These are phyloP conservation scores for Scedosporium aurantiacum DNA, from an alignment of 2,329 filamentous ascomycete species.

Conservation along the genomic window DNA sequence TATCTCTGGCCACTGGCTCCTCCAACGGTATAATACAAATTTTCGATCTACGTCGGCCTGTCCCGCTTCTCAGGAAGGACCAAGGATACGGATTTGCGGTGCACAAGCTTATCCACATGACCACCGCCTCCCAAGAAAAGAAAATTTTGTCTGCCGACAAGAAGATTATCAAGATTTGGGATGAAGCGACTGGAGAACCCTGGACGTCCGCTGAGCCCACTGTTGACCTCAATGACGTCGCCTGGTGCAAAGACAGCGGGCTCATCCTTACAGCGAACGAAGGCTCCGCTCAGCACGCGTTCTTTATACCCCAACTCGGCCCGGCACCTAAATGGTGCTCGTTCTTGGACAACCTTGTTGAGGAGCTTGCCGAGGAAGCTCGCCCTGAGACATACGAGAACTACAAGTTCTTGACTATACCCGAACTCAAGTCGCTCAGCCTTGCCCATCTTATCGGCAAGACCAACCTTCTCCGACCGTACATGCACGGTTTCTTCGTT, in stretches of 20 bases:
- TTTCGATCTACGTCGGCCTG: slow-evolving; percentile 82
- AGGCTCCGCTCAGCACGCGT: slow-evolving; percentile 86
- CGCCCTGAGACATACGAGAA: slow-evolving; percentile 88
- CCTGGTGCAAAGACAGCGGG: slow-evolving; percentile 82
- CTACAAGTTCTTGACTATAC: slow-evolving; percentile 91
- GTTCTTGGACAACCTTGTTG: slow-evolving; percentile 93
- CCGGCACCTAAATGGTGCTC: slow-evolving; percentile 92
- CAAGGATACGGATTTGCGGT: slow-evolving; percentile 93
- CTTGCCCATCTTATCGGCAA: slow-evolving; percentile 83
- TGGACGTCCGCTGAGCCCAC: slow-evolving; percentile 95
- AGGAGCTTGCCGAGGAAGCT: slow-evolving; percentile 89
- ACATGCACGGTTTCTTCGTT: slow-evolving; percentile 99
- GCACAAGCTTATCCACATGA: slow-evolving; percentile 66
- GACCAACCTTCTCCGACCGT: slow-evolving; percentile 79
- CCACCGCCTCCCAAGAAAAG: slow-evolving; percentile 62
- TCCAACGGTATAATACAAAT: slow-evolving; percentile 79
- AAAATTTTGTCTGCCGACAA: slow-evolving; percentile 91
- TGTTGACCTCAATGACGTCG: slow-evolving; percentile 89
- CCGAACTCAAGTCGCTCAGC: slow-evolving; percentile 76
- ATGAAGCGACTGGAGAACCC: slow-evolving; percentile 66
- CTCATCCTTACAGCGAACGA: slow-evolving; percentile 98
- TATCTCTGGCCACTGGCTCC: slow-evolving; percentile 79
- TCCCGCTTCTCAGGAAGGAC: slow-evolving; percentile 80
- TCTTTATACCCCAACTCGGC: slow-evolving; percentile 88
- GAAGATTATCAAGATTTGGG: slow-evolving; percentile 95